Base-by-base conservation (phyloP, 2,329 filamentous ascomycete species). In the Talaromyces rugulosus region DNA sequence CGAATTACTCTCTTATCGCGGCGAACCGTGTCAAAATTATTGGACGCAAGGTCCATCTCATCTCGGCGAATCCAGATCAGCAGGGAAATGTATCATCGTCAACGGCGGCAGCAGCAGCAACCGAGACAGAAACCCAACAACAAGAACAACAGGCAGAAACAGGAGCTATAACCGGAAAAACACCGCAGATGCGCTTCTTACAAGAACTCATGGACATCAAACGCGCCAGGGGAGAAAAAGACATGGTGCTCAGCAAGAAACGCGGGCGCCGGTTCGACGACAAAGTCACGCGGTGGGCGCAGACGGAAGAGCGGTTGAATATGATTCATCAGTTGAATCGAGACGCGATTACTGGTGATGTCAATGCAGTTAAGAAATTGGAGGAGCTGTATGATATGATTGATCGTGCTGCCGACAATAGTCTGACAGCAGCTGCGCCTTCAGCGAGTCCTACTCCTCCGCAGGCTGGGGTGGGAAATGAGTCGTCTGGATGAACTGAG, bases 1-100 rank as follows among this genome's bases (percentile, higher is more conserved):
- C 70, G 27, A 82, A 85, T 28, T 86, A 91, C 42, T 89, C 93
- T 70, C 80, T 96, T 4, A 78, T 96, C 3, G 88, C 85, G n/a
- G 85, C 87, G 40, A 88, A 87, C 64, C 85, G 86, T 57, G 84
- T 88, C 9, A 87, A 90, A 62, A 84, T 96, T 62, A 79, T 89
- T 53, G 89, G 89, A 12, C 84, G 80, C 34, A 87, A 89, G 65
- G 85, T 86, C 63, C 81, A 84, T 42, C 74, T 92, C 14, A 80
- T 81, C 54, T 80, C 82, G 23, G n/a, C 51, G 6, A 12, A 47
- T 28, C 16, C 11, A 12, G 36, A 34, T 5, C 40, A 36, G 27
- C 16, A 56, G 9, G 58, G 31, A 5, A 51, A 51, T 12, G 7
- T 23, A 11, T 12, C 12, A 23, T 28, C 50, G 50, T 28, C 50